phyloP scores from a whole-genome alignment of 1,284 basidiomycete species.

The Ceratobasidium sp. region DNA sequence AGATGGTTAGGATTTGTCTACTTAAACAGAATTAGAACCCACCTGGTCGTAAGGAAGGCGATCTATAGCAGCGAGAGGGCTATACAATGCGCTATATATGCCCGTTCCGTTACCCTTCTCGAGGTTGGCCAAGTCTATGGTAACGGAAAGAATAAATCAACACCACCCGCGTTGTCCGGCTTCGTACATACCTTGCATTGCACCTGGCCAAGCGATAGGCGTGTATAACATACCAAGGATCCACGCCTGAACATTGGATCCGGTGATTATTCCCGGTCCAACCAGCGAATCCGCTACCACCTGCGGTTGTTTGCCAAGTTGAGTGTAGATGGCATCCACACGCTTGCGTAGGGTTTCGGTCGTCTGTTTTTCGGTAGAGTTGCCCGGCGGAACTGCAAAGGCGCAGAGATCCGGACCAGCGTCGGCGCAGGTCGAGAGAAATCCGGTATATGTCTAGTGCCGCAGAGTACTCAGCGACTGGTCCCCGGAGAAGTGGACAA shows the following conservation, averaged over 20 bases:
- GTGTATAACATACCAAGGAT: conserved; percentile 48
- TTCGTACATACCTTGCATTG: not conserved
- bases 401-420: conserved; percentile 48
- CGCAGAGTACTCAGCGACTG: no score
- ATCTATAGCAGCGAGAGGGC: not conserved
- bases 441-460: conserved; percentile 33
- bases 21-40: not conserved
- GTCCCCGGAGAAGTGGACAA: no score
- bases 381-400: conserved; percentile 14
- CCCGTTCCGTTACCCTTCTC: conserved; percentile 1
- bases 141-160: conserved; percentile 17
- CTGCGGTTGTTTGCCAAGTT: conserved; percentile 41
- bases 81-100: not conserved
- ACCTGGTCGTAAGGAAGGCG: conserved; percentile 20
- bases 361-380: conserved; percentile 32
- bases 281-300: conserved; percentile 42
- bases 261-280: conserved; percentile 48
- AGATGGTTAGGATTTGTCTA: not conserved
- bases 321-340: conserved; percentile 36
- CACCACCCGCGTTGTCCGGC: not conserved
- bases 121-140: not conserved
- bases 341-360: conserved; percentile 28
- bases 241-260: conserved; percentile 39
- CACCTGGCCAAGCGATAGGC: not conserved
- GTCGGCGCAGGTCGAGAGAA: conserved; percentile 46